Base-by-base conservation (phyloP, 2,329 filamentous ascomycete species). In the Pseudogymnoascus verrucosus region DNA sequence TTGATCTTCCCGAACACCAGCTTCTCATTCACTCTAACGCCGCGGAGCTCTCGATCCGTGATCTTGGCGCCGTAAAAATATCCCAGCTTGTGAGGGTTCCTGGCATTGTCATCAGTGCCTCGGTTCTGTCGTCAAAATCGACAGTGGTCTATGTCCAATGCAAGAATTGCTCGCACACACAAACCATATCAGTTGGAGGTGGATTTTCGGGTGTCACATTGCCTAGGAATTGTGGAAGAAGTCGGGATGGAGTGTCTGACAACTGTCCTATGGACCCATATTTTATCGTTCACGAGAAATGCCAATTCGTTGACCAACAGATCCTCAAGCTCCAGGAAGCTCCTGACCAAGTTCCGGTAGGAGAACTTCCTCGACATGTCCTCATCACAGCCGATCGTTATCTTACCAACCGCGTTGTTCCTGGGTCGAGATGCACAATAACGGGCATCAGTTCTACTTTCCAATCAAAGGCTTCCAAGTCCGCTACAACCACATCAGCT, bases 371-470 rank as follows among this genome's bases (percentile, higher is more conserved):
- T 2, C 84, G 95, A 44, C 95, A 99, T 71, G 96, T 99, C 54
- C 84, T 98, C 66, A 90, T 99, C 66, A 96, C 93, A 0, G 95
- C 95, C n/a, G 95, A 99, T 73, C 85, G 95, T 62, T 97, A 98
- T 73, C 80, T 99, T 57, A 95, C 93, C 10, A 99, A 99, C 74
- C 86, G 92, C 61, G 95, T 99, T 2, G 93, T 99, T 3, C 95
- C 95, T 5, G 95, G 95, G 31, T 96, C 93, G 61, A 84, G 93
- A 74, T 99, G 95, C 75, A 96, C 92, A 2, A 84, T 99, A 16
- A 98, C 95, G 85, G 95, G 95, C 19, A 91, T 99, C 36, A 99
- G 97, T 79, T 97, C 93, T 31, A 98, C 98, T 72, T 99, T 97
- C 76, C 91, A 97, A 75, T 89, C 89, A 70, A 98, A 98, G 76